Base-by-base conservation (phyloP, 1,284 basidiomycete genomes). In the Tetrapyrgos nigripes region DNA sequence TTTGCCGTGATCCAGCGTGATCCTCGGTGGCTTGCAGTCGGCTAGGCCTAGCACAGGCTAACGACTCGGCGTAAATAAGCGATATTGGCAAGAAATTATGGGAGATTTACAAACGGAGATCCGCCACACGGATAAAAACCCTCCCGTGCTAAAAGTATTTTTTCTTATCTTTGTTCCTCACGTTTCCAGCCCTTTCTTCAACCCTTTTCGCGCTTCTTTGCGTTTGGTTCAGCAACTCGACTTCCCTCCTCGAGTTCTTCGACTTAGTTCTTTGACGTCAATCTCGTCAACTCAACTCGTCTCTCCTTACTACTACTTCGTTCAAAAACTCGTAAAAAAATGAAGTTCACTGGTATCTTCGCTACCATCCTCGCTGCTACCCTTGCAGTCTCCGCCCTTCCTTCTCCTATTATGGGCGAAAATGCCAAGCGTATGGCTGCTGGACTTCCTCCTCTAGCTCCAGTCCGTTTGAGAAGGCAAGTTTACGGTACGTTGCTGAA, bases 341-440 rank as follows among this genome's bases (percentile, higher is more conserved):
- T 57, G 55, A 51, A 57, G 26, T 35, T 57, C 13, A 21, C 49
- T 24, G 21, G 29, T 31, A 24, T 57, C 21, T 51, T 57, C 44
- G 48, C 48, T 13, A 19, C 43, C 14, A 23, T 45, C n/a, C 11
- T 57, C 4, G 49, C 55, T 11, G 11, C 37, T 3, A 37, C 28
- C 23, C 23, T 49, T 26, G 55, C 43, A n/a, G 55, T 57, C 4
- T 46, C 48, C 26, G 43, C 55, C 23, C n/a, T 17, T 24, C 48
- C 48, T 17, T 31, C 55, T 13, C 40, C 55, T 19, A 50, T 26
- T 4, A 40, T 40, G 37, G 37, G 37, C 17, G 37, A 40, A 40
- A 60, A 60, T 11, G 58, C 58, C 17, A 48, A 56, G 28, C 55
- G 55, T 17, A 43, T 60, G 50, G 55, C 55, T 26, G 50, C 28